Evolutionary conservation across 2,329 filamentous ascomycete species (phyloP).

Genomic region (Seiridium cupressi): DNA sequence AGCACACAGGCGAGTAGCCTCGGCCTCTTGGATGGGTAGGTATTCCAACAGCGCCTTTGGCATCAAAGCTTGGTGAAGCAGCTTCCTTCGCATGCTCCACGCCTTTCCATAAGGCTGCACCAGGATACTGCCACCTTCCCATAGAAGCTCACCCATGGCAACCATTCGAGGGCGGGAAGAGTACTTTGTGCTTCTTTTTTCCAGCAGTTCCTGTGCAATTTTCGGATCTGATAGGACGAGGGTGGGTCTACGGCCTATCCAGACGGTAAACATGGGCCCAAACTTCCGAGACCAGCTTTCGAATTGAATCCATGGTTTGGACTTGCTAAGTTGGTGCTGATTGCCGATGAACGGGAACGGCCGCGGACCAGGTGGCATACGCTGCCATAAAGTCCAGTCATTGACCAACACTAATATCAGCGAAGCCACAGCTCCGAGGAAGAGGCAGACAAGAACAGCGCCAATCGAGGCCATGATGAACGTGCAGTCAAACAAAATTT

Average conservation of each 20-base stretch:
- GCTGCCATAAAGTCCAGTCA: neutral
- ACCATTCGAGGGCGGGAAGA: slow-evolving; percentile 1
- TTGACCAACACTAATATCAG: neutral
- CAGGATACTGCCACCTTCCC: neutral
- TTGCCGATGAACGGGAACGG: neutral
- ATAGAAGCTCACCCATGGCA: slow-evolving; percentile 4
- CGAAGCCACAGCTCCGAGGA: neutral
- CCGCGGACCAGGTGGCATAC: neutral
- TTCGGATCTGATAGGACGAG: neutral
- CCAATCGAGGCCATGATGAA: neutral
- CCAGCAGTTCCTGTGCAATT: slow-evolving; percentile 2
- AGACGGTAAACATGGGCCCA: slow-evolving; percentile 2
- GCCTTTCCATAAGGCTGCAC: neutral
- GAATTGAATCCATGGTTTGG: slow-evolving; percentile 3
- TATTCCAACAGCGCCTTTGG: slow-evolving; percentile 1
- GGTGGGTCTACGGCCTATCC: neutral
- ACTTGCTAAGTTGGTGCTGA: neutral
- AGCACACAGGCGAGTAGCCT: neutral
- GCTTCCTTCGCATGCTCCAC: neutral
- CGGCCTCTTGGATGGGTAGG: neutral
- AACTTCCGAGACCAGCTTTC: neutral
- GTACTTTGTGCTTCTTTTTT: slow-evolving; percentile 4
- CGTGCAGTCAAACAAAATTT: neutral
- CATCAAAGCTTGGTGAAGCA: slow-evolving; percentile 4
- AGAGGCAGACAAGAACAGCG: neutral